Evolutionary conservation across 1,284 basidiomycete species (phyloP).

Genomic region (Wallemia mellicola): DNA sequence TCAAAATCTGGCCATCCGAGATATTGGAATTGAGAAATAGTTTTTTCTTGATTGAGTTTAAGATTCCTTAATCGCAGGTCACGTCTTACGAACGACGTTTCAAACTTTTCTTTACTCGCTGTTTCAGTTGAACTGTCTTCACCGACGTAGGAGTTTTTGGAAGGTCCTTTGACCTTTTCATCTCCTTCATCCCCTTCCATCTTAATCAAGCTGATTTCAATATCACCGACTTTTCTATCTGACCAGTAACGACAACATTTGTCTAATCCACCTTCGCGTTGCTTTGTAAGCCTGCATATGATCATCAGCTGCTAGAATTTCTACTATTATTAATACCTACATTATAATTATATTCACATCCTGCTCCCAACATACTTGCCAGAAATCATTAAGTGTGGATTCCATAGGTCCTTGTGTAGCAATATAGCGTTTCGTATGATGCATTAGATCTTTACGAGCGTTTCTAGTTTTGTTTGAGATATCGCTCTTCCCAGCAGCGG

Average conservation of each 20-base stretch:
- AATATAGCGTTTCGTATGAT: slow-evolving; percentile 49
- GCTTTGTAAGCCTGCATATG: slow-evolving; percentile 56
- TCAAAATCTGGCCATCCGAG: slow-evolving; percentile 82
- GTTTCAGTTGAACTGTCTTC: neutral
- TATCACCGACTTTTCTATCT: slow-evolving; percentile 7
- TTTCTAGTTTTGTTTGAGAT: slow-evolving; percentile 7
- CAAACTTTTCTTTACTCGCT: neutral
- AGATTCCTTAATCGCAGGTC: neutral
- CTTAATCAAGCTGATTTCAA: neutral
- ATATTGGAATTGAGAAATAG: slow-evolving; percentile 52
- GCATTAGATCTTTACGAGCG: slow-evolving; percentile 19
- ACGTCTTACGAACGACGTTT: neutral
- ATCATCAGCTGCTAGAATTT: neutral
- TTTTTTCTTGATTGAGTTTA: slow-evolving; percentile 1
- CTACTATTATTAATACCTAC: slow-evolving; percentile 24
- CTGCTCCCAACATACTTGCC: slow-evolving; percentile 35
- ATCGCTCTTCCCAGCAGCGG: neutral
- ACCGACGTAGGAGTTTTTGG: neutral
- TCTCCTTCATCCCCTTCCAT: neutral
- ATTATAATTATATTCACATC: slow-evolving; percentile 24
- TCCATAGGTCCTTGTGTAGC: slow-evolving; percentile 86
- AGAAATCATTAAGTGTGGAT: slow-evolving; percentile 71
- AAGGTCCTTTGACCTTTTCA: neutral
- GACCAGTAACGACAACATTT: slow-evolving; percentile 84
- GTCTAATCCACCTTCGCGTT: slow-evolving; percentile 56